Percentiles rank a stretch among this genome's conserved stretches.
phyloP scores from a whole-genome alignment of 306 rosid species.

The Malus domestica region DNA sequence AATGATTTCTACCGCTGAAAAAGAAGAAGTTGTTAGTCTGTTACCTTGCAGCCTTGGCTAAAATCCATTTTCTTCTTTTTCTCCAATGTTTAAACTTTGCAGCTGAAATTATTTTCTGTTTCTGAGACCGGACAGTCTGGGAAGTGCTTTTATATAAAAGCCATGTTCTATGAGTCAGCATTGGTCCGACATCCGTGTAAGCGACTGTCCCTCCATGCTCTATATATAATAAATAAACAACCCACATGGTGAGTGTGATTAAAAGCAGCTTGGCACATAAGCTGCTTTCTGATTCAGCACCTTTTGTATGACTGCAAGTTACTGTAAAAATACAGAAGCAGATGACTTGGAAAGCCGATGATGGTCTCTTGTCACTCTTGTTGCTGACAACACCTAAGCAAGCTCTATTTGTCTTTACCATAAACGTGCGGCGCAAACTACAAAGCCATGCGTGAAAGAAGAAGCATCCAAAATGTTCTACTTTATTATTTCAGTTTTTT shows the following conservation, averaged over 20 bases:
- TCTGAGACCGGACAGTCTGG: not conserved
- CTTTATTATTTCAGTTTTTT: not conserved
- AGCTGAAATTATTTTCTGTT: conserved; percentile 6
- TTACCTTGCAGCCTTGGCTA: conserved; percentile 52
- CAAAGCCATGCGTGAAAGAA: not conserved
- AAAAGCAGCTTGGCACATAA: not conserved
- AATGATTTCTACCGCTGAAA: not conserved
- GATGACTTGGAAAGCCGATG: too few relatives aligned
- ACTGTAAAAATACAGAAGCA: too few relatives aligned
- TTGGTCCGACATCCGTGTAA: not conserved
- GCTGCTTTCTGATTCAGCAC: not conserved
- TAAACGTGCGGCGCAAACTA: not conserved
- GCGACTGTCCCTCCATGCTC: not conserved
- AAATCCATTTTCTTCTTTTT: conserved; percentile 38
- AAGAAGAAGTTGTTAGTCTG: conserved; percentile 2
- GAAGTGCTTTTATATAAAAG: not conserved
- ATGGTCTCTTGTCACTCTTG: not conserved
- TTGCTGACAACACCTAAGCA: not conserved
- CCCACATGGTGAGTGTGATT: not conserved
- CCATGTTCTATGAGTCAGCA: conserved; percentile 13
- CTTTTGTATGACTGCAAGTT: not conserved
- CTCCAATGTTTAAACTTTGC: not conserved
- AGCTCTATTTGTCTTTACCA: too few relatives aligned
- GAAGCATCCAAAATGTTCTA: not conserved
- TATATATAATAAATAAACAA: not conserved